phyloP scores from a whole-genome alignment of 129 eudicot genomes.

The Cynara cardunculus region DNA sequence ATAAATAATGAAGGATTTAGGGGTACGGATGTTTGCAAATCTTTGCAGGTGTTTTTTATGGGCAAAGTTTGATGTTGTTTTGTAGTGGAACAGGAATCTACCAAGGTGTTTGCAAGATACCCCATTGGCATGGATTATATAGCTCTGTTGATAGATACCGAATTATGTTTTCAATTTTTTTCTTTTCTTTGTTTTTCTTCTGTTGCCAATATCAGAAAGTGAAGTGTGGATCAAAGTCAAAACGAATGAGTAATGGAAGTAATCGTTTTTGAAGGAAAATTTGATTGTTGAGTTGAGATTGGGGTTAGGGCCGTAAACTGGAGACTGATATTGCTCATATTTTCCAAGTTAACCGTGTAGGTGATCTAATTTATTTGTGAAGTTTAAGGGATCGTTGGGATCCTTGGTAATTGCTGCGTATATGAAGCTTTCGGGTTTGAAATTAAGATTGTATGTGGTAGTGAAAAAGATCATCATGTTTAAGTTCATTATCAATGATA shows the following conservation, averaged over 20 bases:
- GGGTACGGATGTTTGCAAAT: constrained; percentile 12
- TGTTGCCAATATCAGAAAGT: neutral
- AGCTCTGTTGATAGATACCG: constrained; percentile 4
- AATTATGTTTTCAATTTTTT: neutral
- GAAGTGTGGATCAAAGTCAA: neutral
- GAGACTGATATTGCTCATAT: neutral
- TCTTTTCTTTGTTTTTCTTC: neutral
- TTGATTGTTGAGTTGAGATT: constrained; percentile 4
- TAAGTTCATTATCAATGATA: neutral
- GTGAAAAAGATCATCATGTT: neutral
- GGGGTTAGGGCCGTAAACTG: neutral
- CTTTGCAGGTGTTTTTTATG: neutral
- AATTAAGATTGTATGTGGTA: neutral
- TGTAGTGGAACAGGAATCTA: constrained; percentile 22
- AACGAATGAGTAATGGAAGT: neutral
- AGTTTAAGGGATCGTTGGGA: neutral
- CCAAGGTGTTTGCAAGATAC: constrained; percentile 20
- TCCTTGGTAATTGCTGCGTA: neutral
- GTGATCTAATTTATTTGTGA: neutral
- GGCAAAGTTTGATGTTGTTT: constrained; percentile 18
- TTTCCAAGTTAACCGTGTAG: neutral
- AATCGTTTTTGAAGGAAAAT: neutral
- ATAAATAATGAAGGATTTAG: constrained; percentile 3
- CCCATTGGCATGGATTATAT: constrained; percentile 10
- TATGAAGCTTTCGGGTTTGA: neutral